A percentile compares a stretch with the other conserved stretches of the same genome.
phyloP scores from a whole-genome alignment of 1,139 yeast genomes.

The Candida frijolesensis region DNA sequence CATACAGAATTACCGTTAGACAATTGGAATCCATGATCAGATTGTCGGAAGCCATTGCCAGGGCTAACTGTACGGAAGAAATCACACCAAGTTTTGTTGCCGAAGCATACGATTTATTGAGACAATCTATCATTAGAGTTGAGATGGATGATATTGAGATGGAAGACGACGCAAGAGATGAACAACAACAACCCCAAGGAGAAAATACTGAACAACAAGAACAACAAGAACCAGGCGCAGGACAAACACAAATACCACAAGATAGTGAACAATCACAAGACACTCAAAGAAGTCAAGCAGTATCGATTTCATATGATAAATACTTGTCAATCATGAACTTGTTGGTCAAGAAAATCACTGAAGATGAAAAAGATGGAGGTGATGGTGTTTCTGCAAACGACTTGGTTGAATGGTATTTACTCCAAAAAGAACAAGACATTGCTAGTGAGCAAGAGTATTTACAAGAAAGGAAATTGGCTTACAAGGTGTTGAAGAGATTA shows the following conservation, averaged over 20 bases:
- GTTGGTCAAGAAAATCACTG: constrained; percentile 70
- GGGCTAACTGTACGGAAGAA: constrained; percentile 92
- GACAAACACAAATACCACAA: constrained; percentile 10
- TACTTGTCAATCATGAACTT: constrained; percentile 83
- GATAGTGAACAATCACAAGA: constrained; percentile 11
- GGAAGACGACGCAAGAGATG: constrained; percentile 60
- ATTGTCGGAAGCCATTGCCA: constrained; percentile 92
- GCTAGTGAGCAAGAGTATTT: constrained; percentile 71
- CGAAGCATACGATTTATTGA: constrained; percentile 87
- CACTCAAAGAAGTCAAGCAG: constrained; percentile 14
- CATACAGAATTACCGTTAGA: constrained; percentile 95
- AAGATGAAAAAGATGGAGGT: constrained; percentile 53
- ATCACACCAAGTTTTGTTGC: constrained; percentile 87
- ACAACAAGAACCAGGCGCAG: constrained; percentile 17
- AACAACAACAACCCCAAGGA: constrained; percentile 21
- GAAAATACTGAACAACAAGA: constrained; percentile 20
- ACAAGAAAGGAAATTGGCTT: constrained; percentile 69
- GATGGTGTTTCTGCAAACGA: constrained; percentile 73
- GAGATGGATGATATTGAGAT: constrained; percentile 93
- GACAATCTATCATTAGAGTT: constrained; percentile 91
- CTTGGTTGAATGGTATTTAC: constrained; percentile 78
- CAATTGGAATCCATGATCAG: constrained; percentile 94
- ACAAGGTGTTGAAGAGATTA: constrained; percentile 79
- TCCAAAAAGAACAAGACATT: constrained; percentile 72
- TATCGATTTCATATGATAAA: constrained; percentile 79